phyloP scores from a whole-genome alignment of 148 eudicot genomes.

The Diospyros kaki region DNA sequence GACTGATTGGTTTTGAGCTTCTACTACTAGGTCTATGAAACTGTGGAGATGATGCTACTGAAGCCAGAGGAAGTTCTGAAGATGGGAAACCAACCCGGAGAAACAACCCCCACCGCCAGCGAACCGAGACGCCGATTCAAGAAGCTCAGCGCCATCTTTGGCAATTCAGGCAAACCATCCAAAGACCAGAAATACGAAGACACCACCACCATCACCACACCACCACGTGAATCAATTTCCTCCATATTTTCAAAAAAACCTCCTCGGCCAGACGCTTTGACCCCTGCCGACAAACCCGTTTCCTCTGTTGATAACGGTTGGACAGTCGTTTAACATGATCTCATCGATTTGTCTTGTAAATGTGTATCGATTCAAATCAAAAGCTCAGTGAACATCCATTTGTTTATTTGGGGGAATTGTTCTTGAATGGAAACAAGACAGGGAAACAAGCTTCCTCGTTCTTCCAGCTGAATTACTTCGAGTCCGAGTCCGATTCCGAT shows the following conservation, averaged over 20 bases:
- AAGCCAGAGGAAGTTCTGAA: constrained; percentile 60
- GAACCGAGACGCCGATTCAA: constrained; percentile 64
- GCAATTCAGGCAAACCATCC: constrained; percentile 41
- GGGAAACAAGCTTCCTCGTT: neutral
- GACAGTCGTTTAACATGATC: constrained; percentile 36
- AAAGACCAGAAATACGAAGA: constrained; percentile 42
- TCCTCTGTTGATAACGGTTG: constrained; percentile 45
- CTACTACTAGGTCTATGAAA: constrained; percentile 69
- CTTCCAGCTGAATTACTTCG: neutral
- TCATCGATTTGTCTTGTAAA: constrained; percentile 2
- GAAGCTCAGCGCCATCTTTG: constrained; percentile 58
- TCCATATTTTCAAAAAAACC: constrained; percentile 75
- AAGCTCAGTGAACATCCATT: constrained; percentile 1
- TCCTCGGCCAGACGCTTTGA: constrained; percentile 53
- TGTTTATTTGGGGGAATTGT: constrained; percentile 12
- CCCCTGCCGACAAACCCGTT: constrained; percentile 37
- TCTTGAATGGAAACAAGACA: constrained; percentile 4
- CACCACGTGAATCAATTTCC: constrained; percentile 32
- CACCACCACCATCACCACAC: constrained; percentile 19
- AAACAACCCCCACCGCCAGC: constrained; percentile 30
- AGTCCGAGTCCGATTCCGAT: neutral
- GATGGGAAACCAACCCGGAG: constrained; percentile 55
- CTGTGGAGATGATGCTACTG: constrained; percentile 64
- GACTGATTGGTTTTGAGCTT: neutral
- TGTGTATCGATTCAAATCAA: constrained; percentile 17